Evolutionary conservation across 306 rosid genomes (phyloP).

Genomic region (barrel medic (Medicago truncatula)): DNA sequence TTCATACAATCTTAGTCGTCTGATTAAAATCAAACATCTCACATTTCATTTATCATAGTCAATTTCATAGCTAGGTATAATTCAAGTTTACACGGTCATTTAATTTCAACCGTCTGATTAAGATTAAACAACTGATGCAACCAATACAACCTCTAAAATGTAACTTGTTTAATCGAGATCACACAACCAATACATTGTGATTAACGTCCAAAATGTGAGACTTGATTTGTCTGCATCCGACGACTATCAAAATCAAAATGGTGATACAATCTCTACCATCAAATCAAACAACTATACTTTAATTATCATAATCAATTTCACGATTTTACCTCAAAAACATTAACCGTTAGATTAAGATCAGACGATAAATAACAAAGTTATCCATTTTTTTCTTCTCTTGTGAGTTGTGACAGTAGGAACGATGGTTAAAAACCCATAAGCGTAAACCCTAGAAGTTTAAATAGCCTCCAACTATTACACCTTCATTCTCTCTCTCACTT

Average conservation of each 20-base stretch:
- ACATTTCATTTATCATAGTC: background rate
- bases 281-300: no score
- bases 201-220: no score
- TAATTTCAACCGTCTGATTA: background rate
- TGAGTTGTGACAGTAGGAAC: background rate
- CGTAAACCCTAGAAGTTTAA: conserved; percentile 86
- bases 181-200: background rate
- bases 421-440: conserved; percentile 56
- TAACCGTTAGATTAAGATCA: background rate
- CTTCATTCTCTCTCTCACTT: background rate
- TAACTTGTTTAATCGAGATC: background rate
- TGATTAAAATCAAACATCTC: background rate
- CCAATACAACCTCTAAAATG: no score
- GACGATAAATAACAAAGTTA: background rate
- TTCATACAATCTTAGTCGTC: background rate
- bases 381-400: background rate
- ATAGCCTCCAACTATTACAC: conserved; percentile 47
- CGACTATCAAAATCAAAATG: no score
- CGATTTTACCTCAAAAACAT: background rate
- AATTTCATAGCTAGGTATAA: background rate
- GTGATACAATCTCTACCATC: no score
- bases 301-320: no score
- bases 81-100: no score
- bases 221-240: no score
- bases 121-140: background rate